A percentile compares a stretch with the other conserved stretches of the same genome.
Conservation (phyloP, 495 filamentous ascomycete genomes). For the Podospora comata region DNA sequence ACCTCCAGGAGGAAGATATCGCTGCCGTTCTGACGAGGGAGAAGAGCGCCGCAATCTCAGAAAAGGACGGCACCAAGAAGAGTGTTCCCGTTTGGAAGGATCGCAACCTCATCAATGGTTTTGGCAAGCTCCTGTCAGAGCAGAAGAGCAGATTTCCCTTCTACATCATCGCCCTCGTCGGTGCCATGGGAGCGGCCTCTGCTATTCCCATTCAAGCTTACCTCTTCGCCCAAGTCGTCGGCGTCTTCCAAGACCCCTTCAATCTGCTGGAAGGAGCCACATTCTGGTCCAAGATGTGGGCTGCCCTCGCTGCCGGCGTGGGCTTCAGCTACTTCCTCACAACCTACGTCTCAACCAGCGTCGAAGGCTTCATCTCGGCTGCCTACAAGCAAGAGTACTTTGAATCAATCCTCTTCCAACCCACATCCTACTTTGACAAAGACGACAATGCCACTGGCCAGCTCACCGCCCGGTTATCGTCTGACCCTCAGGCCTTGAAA, state of each 20-base stretch:
- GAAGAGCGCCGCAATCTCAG: constrained; percentile 45
- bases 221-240: constrained; percentile 44
- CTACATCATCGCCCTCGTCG: constrained; percentile 37
- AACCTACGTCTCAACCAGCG: constrained; percentile 30
- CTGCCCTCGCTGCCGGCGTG: constrained; percentile 40
- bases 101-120: constrained; percentile 40
- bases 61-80: constrained; percentile 24
- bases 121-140: constrained; percentile 49
- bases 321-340: constrained; percentile 42
- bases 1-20: constrained; percentile 41
- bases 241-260: constrained; percentile 35
- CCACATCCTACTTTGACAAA: constrained; percentile 62
- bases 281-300: constrained; percentile 52
- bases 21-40: constrained; percentile 41
- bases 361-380: constrained; percentile 43
- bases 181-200: constrained; percentile 39
- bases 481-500: constrained; percentile 59
- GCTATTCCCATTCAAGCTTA: constrained; percentile 42
- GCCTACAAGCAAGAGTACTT: constrained; percentile 60
- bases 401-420: constrained; percentile 53
- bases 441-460: constrained; percentile 61
- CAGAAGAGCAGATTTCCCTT: constrained; percentile 38
- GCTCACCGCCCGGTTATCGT: constrained; percentile 55
- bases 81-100: constrained; percentile 32
- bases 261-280: constrained; percentile 30